phyloP scores from a whole-genome alignment of 129 eudicot genomes.

The Kitagawia praeruptora region DNA sequence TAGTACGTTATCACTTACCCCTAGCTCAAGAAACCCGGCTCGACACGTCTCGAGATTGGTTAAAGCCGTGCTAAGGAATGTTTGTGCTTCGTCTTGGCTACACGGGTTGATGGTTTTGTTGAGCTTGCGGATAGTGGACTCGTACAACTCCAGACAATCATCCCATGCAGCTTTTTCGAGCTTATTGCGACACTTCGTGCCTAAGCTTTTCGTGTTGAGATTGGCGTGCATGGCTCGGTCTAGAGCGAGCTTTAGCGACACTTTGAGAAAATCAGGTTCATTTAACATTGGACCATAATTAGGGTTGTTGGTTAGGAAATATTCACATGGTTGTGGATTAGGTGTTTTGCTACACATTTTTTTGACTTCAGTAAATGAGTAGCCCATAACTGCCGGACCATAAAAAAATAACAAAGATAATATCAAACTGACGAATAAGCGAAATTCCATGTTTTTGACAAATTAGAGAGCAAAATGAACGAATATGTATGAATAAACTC shows the following conservation, averaged over 20 bases:
- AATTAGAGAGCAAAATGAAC: background rate
- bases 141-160: constrained; percentile 22
- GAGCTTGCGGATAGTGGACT: constrained; percentile 22
- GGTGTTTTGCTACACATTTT: constrained; percentile 75
- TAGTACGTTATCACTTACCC: constrained; percentile 31
- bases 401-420: constrained; percentile 17
- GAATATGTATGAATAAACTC: background rate
- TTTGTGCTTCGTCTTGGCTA: constrained; percentile 14
- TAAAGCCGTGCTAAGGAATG: background rate
- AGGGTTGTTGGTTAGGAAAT: constrained; percentile 33
- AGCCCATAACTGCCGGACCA: constrained; percentile 20
- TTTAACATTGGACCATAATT: constrained; percentile 29
- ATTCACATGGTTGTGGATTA: constrained; percentile 59
- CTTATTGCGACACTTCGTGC: constrained; percentile 50
- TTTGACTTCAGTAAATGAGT: constrained; percentile 22
- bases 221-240: constrained; percentile 38
- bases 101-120: constrained; percentile 47
- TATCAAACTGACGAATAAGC: constrained; percentile 13
- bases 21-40: constrained; percentile 45
- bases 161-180: constrained; percentile 68
- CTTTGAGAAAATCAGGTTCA: constrained; percentile 46
- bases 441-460: constrained; percentile 15
- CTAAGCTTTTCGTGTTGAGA: constrained; percentile 29
- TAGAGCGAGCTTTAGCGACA: constrained; percentile 41
- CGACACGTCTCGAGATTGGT: constrained; percentile 30